phyloP scores from a whole-genome alignment of 176 grass and related monocot genomes.

The Triticum urartu region DNA sequence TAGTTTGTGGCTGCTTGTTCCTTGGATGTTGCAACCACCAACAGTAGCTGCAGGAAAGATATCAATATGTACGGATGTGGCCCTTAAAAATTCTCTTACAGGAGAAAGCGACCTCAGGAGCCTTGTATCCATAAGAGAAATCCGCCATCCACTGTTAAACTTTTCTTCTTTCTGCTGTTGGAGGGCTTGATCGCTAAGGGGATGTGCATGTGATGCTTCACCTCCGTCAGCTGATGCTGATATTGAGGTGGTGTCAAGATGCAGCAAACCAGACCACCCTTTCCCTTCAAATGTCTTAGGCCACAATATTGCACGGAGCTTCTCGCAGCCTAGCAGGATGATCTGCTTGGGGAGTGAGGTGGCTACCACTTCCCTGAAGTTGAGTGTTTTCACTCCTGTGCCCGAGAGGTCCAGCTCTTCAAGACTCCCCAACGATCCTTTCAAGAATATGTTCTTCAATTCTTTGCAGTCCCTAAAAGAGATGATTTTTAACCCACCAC shows the following conservation, averaged over 20 bases:
- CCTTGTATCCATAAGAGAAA: not conserved
- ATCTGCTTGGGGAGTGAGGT: not conserved
- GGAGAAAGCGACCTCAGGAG: not conserved
- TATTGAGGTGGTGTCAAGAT: not conserved
- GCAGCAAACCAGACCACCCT: not conserved
- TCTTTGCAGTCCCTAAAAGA: not conserved
- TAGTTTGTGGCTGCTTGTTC: not conserved
- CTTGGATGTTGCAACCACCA: not conserved
- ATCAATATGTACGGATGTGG: not conserved
- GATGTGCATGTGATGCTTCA: not conserved
- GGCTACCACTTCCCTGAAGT: not conserved
- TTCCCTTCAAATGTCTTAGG: not conserved
- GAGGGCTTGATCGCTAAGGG: not conserved
- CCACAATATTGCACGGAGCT: not conserved
- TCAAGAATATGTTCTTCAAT: not conserved
- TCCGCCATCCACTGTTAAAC: not conserved
- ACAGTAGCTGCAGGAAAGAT: not conserved
- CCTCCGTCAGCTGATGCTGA: not conserved
- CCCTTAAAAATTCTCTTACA: not conserved
- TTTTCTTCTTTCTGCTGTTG: not conserved
- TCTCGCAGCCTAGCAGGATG: not conserved
- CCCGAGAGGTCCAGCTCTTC: not conserved
- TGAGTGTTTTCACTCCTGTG: not conserved
- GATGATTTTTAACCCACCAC: not conserved
- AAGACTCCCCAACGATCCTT: not conserved